Evolutionary conservation across 345 rosid genomes (phyloP).

Genomic region (Rhodomyrtus tomentosa): DNA sequence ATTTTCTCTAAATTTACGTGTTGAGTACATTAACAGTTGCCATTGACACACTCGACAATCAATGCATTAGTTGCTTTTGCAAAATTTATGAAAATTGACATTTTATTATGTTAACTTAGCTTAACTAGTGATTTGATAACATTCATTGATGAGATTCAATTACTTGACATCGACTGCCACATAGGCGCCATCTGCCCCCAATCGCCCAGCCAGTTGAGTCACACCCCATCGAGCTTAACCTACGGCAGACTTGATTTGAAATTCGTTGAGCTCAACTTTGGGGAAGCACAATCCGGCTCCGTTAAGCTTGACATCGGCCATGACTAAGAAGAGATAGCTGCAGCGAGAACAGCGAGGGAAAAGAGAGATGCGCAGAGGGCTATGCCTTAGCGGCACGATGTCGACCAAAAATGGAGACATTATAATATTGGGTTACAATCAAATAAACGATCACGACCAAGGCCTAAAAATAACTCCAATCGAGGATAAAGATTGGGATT

Average conservation of each 20-base stretch:
- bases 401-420: accelerated
- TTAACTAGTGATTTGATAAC: not conserved
- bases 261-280: not conserved
- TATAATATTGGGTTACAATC: no score
- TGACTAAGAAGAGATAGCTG: not conserved
- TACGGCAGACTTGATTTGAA: not conserved
- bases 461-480: no score
- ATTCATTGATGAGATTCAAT: not conserved
- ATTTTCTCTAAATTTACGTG: no score
- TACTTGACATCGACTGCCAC: no score
- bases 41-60: no score
- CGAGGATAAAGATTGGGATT: no score
- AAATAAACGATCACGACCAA: no score
- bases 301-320: not conserved
- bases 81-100: not conserved
- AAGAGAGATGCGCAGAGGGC: accelerated
- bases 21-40: no score
- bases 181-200: no score
- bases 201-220: not conserved
- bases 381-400: accelerated
- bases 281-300: not conserved
- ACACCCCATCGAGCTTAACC: not conserved
- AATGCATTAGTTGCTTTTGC: no score
- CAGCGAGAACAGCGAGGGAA: not conserved
- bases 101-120: not conserved